These are phyloP conservation scores for Aspergillus puulaauensis DNA, from an alignment of 2,329 filamentous ascomycete genomes.

Conservation along the genomic window DNA sequence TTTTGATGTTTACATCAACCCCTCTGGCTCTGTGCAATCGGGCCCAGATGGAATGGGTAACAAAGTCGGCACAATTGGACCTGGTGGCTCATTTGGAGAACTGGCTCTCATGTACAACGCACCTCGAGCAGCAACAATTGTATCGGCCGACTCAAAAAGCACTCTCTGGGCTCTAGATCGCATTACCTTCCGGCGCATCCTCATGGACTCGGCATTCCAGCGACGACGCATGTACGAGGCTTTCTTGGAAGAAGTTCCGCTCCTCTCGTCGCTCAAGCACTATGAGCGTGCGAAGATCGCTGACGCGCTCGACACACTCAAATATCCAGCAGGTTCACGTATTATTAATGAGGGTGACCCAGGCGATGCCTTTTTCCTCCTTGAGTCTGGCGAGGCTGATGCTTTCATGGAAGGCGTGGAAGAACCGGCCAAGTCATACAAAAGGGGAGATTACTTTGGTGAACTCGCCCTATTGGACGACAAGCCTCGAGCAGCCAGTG, in stretches of 20 bases:
- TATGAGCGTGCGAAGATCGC: slow-evolving; percentile 98
- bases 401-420: slow-evolving; percentile 76
- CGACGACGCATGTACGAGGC: slow-evolving; percentile 95
- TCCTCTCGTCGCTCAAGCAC: slow-evolving; percentile 77
- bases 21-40: slow-evolving; percentile 71
- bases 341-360: slow-evolving; percentile 93
- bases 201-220: slow-evolving; percentile 98
- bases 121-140: slow-evolving; percentile 88
- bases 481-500: slow-evolving; percentile 84
- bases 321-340: slow-evolving; percentile 72
- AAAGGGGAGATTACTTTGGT: slow-evolving; percentile 94
- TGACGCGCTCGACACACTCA: slow-evolving; percentile 88
- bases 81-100: slow-evolving; percentile 94
- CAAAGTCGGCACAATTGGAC: slow-evolving; percentile 77
- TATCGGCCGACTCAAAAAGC: slow-evolving; percentile 74
- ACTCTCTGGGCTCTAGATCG: slow-evolving; percentile 94
- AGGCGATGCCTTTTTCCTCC: slow-evolving; percentile 85
- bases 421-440: slow-evolving; percentile 74
- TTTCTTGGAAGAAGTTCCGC: slow-evolving; percentile 89
- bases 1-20: slow-evolving; percentile 90
- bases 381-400: slow-evolving; percentile 83
- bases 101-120: slow-evolving; percentile 98
- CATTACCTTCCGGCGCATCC: slow-evolving; percentile 92
- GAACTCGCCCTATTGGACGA: slow-evolving; percentile 93
- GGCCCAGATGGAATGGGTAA: slow-evolving; percentile 79